phyloP scores from a whole-genome alignment of 148 eudicot genomes.

The Rhododendron simsii region DNA sequence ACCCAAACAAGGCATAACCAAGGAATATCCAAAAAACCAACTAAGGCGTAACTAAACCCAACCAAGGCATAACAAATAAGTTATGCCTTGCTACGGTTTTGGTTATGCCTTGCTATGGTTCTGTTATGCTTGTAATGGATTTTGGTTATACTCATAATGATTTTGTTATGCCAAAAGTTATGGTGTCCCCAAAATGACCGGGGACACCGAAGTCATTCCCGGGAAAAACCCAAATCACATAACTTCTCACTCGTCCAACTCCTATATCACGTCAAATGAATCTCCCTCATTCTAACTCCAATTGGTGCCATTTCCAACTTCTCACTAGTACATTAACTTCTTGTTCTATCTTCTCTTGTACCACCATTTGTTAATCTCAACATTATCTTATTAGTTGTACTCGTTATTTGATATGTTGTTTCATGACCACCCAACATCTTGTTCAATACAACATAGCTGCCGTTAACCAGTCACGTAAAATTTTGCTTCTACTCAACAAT shows the following conservation, averaged over 20 bases:
- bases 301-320: background rate
- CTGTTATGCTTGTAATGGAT: too few relatives aligned
- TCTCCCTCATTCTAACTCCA: background rate
- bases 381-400: background rate
- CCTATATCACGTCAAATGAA: background rate
- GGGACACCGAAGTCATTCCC: too few relatives aligned
- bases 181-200: too few relatives aligned
- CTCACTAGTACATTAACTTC: background rate
- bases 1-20: too few relatives aligned
- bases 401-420: background rate
- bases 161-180: too few relatives aligned
- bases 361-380: background rate
- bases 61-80: too few relatives aligned
- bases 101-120: too few relatives aligned
- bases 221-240: background rate
- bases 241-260: background rate
- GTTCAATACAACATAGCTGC: background rate
- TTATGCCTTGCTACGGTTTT: too few relatives aligned
- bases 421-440: background rate
- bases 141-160: too few relatives aligned
- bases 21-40: too few relatives aligned
- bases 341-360: background rate
- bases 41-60: too few relatives aligned
- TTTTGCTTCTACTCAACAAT: background rate
- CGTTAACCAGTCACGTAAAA: background rate